phyloP scores from a whole-genome alignment of 163 green algal species.

The Trebouxiophyceae sp. region DNA sequence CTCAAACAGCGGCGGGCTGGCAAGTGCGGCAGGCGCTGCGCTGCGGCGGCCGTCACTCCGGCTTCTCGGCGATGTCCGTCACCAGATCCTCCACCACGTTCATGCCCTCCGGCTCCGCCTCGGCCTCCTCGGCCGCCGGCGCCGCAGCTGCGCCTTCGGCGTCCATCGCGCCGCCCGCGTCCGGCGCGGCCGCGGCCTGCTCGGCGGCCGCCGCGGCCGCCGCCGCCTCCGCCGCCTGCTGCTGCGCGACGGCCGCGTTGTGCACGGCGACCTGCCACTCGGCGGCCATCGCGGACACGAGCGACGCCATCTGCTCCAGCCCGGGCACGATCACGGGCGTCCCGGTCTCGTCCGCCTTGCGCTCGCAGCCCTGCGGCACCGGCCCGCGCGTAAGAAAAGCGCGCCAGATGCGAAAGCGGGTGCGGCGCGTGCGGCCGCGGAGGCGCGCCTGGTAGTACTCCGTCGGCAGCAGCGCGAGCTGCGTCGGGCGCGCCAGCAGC shows the following conservation, averaged over 20 bases:
- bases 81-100: constrained; percentile 6
- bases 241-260: constrained; percentile 10
- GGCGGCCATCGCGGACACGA: constrained; percentile 37
- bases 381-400: too few relatives aligned
- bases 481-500: constrained; percentile 62
- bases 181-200: not conserved
- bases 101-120: not conserved
- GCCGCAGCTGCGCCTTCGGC: not conserved
- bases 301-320: constrained; percentile 38
- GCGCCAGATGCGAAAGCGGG: too few relatives aligned
- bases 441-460: constrained; percentile 7
- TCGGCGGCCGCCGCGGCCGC: not conserved
- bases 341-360: constrained; percentile 6
- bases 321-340: constrained; percentile 29
- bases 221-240: not conserved
- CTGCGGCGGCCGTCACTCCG: too few relatives aligned
- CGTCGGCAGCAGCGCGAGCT: constrained; percentile 54
- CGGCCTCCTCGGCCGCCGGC: not conserved
- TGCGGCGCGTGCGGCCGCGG: not conserved
- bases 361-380: constrained; percentile 5
- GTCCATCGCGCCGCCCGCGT: not conserved
- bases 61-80: constrained; percentile 1
- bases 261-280: constrained; percentile 25
- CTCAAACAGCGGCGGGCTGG: too few relatives aligned
- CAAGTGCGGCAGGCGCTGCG: too few relatives aligned